Evolutionary conservation across 768 basidiomycete species (phyloP).

Genomic region (Boletus tomentosulus): DNA sequence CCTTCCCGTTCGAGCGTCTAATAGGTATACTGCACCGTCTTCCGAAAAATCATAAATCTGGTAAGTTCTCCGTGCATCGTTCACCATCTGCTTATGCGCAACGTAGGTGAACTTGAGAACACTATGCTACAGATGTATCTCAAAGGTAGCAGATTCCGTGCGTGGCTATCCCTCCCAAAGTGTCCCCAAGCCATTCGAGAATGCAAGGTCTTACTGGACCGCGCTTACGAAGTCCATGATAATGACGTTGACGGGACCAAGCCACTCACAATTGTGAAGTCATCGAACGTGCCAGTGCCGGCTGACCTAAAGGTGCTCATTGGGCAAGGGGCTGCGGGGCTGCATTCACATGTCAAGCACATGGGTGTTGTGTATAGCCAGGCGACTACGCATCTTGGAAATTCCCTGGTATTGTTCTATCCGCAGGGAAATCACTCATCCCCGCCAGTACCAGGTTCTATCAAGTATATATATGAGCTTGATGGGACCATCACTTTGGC

Average conservation of each 20-base stretch:
- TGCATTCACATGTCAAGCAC: neutral
- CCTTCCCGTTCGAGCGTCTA: neutral
- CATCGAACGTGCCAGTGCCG: neutral
- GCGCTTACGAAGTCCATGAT: neutral
- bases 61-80: neutral
- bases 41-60: neutral
- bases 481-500: neutral
- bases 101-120: neutral
- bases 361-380: neutral
- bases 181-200: neutral
- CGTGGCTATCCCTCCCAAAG: neutral
- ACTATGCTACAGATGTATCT: neutral
- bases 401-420: constrained; percentile 10
- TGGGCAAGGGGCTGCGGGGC: neutral
- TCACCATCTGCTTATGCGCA: neutral
- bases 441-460: constrained; percentile 1
- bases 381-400: constrained; percentile 4
- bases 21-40: neutral
- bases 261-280: no score
- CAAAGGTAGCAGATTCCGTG: neutral
- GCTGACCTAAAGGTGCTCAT: neutral
- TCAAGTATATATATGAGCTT: constrained; percentile 7
- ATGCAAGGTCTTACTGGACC: neutral
- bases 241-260: no score
- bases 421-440: neutral